Conservation (phyloP, 495 filamentous ascomycete species). For the Penicillium manginii region DNA sequence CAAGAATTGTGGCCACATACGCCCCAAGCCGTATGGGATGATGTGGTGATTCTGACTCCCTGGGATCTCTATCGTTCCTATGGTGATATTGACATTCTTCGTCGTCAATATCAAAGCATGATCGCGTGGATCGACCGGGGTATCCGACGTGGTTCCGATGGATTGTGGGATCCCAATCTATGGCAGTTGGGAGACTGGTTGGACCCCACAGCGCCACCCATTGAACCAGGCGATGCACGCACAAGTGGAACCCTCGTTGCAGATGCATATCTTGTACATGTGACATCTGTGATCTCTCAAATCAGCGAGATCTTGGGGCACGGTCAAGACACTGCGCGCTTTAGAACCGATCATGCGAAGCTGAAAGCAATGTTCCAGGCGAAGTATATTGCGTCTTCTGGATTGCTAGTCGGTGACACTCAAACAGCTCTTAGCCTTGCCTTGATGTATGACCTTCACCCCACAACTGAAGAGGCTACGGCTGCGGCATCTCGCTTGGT, state of each 20-base stretch:
- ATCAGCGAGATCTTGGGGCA: constrained; percentile 31
- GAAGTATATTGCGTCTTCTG: constrained; percentile 48
- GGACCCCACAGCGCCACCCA: constrained; percentile 52
- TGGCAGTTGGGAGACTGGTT: constrained; percentile 59
- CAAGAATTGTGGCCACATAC: constrained; percentile 33
- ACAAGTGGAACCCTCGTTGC: constrained; percentile 51
- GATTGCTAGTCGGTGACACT: constrained; percentile 47
- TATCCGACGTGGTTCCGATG: constrained; percentile 41
- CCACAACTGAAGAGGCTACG: constrained; percentile 33
- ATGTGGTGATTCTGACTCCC: constrained; percentile 49
- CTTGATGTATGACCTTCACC: constrained; percentile 47
- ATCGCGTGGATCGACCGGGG: constrained; percentile 52
- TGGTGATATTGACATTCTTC: constrained; percentile 47
- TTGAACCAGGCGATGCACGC: constrained; percentile 44
- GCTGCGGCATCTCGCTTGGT: constrained; percentile 37
- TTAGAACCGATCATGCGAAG: constrained; percentile 21
- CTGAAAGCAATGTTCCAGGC: constrained; percentile 41
- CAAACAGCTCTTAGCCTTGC: constrained; percentile 53
- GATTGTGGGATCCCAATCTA: constrained; percentile 40
- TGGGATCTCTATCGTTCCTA: constrained; percentile 49
- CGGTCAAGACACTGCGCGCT: constrained; percentile 30
- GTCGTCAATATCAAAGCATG: constrained; percentile 48
- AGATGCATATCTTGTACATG: constrained; percentile 57
- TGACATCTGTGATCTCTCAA: constrained; percentile 41
- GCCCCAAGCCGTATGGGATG: constrained; percentile 53